A percentile compares a stretch with the other conserved stretches of the same genome.
Evolutionary conservation across 495 filamentous ascomycete species (phyloP).

Genomic region (Amorphotheca resinae): DNA sequence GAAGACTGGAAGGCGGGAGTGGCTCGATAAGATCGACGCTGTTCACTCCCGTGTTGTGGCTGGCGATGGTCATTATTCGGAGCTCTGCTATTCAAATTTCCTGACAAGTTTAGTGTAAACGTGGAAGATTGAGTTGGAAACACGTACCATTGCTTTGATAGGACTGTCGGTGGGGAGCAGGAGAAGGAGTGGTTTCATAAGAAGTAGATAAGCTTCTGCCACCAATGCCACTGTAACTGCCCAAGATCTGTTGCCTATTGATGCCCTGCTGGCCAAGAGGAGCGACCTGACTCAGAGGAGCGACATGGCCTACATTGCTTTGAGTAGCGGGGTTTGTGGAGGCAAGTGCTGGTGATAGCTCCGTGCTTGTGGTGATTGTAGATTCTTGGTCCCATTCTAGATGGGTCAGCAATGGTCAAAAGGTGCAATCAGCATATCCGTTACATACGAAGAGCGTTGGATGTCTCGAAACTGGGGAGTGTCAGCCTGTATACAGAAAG

Average conservation of each 20-base stretch:
- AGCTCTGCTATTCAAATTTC: not conserved
- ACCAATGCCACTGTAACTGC: not conserved
- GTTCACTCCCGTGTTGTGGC: not conserved
- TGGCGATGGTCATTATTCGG: not conserved
- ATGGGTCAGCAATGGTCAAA: not conserved
- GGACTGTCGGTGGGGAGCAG: not conserved
- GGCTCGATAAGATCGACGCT: no score
- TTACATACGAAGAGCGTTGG: not conserved
- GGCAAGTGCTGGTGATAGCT: not conserved
- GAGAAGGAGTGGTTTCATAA: not conserved
- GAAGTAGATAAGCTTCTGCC: not conserved
- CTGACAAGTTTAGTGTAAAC: not conserved
- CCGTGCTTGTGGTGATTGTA: not conserved
- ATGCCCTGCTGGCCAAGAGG: not conserved
- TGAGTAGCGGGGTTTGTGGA: not conserved
- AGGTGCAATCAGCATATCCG: not conserved
- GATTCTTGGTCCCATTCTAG: not conserved
- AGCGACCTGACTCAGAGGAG: not conserved
- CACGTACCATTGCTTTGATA: not conserved
- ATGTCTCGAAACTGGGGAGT: not conserved
- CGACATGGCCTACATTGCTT: not conserved
- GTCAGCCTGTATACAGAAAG: not conserved
- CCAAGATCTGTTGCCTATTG: not conserved
- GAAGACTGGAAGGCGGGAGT: no score
- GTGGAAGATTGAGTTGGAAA: not conserved